These are phyloP conservation scores for Parafenestella ontariensis DNA, from an alignment of 2,329 filamentous ascomycete genomes.

Conservation along the genomic window DNA sequence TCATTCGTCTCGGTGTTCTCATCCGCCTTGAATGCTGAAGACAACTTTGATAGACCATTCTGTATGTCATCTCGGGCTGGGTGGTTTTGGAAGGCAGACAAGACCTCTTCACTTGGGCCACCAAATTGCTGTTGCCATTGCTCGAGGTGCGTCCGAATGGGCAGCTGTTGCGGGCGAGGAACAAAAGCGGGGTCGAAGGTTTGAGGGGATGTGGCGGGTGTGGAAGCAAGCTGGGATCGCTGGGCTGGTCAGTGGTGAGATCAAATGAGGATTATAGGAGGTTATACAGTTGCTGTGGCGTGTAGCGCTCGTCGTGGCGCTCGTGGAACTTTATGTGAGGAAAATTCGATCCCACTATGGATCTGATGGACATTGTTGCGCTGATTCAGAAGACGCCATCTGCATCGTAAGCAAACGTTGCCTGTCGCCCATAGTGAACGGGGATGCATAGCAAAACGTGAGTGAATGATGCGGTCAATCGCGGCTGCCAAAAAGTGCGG, in stretches of 20 bases:
- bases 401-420: conserved; percentile 34
- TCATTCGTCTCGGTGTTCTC: conserved; percentile 27
- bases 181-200: conserved; percentile 20
- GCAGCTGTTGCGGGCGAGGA: conserved; percentile 16
- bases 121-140: conserved; percentile 55
- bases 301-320: conserved; percentile 31
- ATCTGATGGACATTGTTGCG: conserved; percentile 4
- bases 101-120: conserved; percentile 34
- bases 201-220: conserved; percentile 7
- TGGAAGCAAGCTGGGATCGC: conserved; percentile 18
- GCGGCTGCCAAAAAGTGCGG: conserved; percentile 10
- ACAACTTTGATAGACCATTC: conserved; percentile 36
- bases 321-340: conserved; percentile 12
- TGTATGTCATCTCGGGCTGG: conserved; percentile 29
- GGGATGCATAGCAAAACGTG: conserved; percentile 23
- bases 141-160: conserved; percentile 39
- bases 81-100: conserved; percentile 41
- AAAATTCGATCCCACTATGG: conserved; percentile 6
- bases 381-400: conserved; percentile 27
- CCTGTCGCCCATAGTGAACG: conserved; percentile 16
- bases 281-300: conserved; percentile 24
- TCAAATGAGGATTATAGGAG: background rate
- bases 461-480: conserved; percentile 15
- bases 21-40: conserved; percentile 31
- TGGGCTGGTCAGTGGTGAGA: conserved; percentile 19